These are phyloP conservation scores for Thielaviopsis populi DNA, from an alignment of 2,329 filamentous ascomycete species.

Conservation along the genomic window DNA sequence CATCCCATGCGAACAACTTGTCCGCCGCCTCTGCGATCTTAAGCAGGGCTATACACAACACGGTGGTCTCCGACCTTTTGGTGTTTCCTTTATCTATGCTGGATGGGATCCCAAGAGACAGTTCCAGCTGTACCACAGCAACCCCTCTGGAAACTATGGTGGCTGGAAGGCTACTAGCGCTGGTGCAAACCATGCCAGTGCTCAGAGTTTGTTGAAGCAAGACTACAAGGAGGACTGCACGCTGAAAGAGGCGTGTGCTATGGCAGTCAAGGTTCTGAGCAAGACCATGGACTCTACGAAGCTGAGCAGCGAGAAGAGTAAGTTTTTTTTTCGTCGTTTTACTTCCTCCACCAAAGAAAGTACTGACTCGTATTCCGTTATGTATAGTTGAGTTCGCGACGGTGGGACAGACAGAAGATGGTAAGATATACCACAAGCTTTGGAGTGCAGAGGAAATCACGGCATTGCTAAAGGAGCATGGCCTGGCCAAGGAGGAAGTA, in stretches of 20 bases:
- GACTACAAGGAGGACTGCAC: slow-evolving; percentile 99
- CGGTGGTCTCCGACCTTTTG: slow-evolving; percentile 92
- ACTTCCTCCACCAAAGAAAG: slow-evolving; percentile 23
- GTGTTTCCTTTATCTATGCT: slow-evolving; percentile 98
- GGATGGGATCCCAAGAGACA: slow-evolving; percentile 91
- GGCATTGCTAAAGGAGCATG: slow-evolving; percentile 84
- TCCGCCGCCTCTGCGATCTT: slow-evolving; percentile 87
- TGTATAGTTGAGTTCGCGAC: slow-evolving; percentile 86
- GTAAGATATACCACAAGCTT: slow-evolving; percentile 94
- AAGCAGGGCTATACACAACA: slow-evolving; percentile 99
- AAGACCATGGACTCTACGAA: slow-evolving; percentile 99
- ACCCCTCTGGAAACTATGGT: slow-evolving; percentile 96
- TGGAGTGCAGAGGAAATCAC: slow-evolving; percentile 97
- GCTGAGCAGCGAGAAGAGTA: slow-evolving; percentile 97
- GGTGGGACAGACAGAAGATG: slow-evolving; percentile 84
- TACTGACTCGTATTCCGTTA: slow-evolving; percentile 17
- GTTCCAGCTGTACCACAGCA: slow-evolving; percentile 98
- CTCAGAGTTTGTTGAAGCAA: slow-evolving; percentile 93
- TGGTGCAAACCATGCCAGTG: slow-evolving; percentile 94
- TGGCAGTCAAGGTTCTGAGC: slow-evolving; percentile 97
- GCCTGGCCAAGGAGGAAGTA: slow-evolving; percentile 74
- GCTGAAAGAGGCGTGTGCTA: slow-evolving; percentile 86
- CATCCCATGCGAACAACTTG: slow-evolving; percentile 96
- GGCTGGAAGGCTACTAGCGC: slow-evolving; percentile 98
- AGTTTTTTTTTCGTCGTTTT: slow-evolving; percentile 26